Evolutionary conservation across 2,329 filamentous ascomycete species (phyloP).

Genomic region (Emmonsiellopsis sp.): DNA sequence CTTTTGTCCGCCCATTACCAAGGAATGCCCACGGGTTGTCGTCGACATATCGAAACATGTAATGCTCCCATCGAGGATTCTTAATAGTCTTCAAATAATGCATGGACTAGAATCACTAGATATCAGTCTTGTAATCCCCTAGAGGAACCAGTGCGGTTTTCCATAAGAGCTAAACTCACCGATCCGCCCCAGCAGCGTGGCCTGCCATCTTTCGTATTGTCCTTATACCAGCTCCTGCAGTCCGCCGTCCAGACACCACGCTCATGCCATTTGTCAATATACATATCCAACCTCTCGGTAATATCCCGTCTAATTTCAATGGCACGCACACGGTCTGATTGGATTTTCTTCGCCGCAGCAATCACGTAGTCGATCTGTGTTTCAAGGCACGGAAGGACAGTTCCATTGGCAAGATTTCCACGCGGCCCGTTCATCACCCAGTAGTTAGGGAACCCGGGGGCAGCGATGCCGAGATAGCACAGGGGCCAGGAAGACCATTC

Average conservation of each 20-base stretch:
- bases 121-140: neutral
- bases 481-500: constrained; percentile 15
- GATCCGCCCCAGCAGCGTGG: neutral
- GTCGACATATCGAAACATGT: constrained; percentile 25
- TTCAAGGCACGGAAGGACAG: neutral
- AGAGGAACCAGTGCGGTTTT: neutral
- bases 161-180: neutral
- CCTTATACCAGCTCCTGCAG: neutral
- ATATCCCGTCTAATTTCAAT: neutral
- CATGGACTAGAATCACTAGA: constrained; percentile 18
- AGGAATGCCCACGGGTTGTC: constrained; percentile 32
- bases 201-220: neutral
- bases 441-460: constrained; percentile 18
- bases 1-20: constrained; percentile 38
- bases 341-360: neutral
- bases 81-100: constrained; percentile 21
- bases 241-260: neutral
- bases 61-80: constrained; percentile 24
- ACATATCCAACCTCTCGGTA: neutral
- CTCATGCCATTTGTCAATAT: neutral
- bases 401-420: neutral
- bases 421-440: constrained; percentile 16
- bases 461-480: constrained; percentile 17
- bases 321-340: neutral
- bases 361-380: neutral